Percentiles rank a stretch among this genome's conserved stretches.
Conservation (phyloP, 2,329 filamentous ascomycete species). For the Domatiomyces globalis region DNA sequence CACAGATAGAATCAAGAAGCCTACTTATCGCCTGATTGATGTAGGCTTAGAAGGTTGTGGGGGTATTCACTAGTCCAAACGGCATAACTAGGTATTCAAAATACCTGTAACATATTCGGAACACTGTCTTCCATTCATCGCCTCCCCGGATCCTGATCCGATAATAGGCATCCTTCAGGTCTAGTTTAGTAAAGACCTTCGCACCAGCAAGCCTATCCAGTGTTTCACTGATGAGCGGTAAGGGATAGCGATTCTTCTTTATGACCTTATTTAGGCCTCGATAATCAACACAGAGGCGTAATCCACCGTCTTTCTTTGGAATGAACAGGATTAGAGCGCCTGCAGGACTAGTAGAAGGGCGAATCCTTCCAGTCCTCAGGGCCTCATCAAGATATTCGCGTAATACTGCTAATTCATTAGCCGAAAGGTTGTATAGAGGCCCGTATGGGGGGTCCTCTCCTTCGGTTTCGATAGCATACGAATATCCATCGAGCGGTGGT, state of each 20-base stretch:
- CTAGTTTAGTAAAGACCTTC: constrained; percentile 13
- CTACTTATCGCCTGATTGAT: constrained; percentile 18
- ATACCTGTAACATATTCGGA: constrained; percentile 8
- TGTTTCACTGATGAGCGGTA: constrained; percentile 20
- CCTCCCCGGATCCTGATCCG: constrained; percentile 7
- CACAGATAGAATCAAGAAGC: constrained; percentile 6
- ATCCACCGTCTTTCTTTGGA: constrained; percentile 20
- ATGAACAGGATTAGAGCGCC: constrained; percentile 22
- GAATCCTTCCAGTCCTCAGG: constrained; percentile 14
- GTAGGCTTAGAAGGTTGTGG: constrained; percentile 18
- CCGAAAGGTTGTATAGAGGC: constrained; percentile 5
- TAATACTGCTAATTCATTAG: constrained; percentile 7
- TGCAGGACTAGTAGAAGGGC: constrained; percentile 8
- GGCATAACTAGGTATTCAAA: constrained; percentile 16
- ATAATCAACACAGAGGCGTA: constrained; percentile 26
- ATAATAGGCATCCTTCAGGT: constrained; percentile 13
- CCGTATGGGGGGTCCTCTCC: background rate
- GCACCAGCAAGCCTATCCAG: background rate
- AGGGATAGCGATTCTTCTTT: constrained; percentile 23
- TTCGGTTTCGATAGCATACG: background rate
- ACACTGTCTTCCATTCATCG: constrained; percentile 15
- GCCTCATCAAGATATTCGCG: constrained; percentile 13
- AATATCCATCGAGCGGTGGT: background rate
- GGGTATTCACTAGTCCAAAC: constrained; percentile 15
- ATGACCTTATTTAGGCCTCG: constrained; percentile 23